Conservation (phyloP, 2,329 filamentous ascomycete genomes). For the Pleoardoris graminearum region DNA sequence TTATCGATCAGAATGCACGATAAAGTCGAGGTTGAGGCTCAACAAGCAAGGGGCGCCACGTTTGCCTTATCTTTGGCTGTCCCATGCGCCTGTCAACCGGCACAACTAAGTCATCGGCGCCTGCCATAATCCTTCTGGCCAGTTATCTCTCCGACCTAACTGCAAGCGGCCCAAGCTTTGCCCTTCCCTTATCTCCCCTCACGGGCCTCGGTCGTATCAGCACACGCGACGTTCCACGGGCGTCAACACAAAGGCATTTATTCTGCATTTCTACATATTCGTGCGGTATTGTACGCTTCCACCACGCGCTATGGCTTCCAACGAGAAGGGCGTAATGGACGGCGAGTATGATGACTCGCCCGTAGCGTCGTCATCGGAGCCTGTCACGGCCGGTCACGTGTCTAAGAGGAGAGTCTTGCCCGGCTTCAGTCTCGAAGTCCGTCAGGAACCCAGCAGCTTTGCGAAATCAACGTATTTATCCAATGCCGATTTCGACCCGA, state of each 20-base stretch:
- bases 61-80: neutral
- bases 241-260: neutral
- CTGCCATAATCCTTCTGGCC: neutral
- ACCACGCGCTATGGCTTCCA: slow-evolving; percentile 14
- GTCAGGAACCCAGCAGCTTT: slow-evolving; percentile 43
- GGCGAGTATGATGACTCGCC: slow-evolving; percentile 24
- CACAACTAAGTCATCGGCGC: slow-evolving; percentile 1
- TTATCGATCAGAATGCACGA: neutral
- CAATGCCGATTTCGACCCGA: slow-evolving; percentile 46
- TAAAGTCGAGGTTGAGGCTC: neutral
- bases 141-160: slow-evolving; percentile 4
- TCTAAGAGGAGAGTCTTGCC: slow-evolving; percentile 26
- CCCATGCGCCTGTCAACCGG: neutral
- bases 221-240: neutral
- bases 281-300: neutral
- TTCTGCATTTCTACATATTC: neutral
- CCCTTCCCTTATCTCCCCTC: slow-evolving; percentile 6
- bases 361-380: slow-evolving; percentile 25
- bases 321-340: slow-evolving; percentile 12
- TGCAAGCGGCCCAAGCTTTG: neutral
- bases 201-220: slow-evolving; percentile 1
- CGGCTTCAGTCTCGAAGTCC: slow-evolving; percentile 36
- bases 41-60: neutral
- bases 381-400: slow-evolving; percentile 25
- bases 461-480: slow-evolving; percentile 38